phyloP scores from a whole-genome alignment of 1,284 basidiomycete species.

The Neolentinus lepideus region DNA sequence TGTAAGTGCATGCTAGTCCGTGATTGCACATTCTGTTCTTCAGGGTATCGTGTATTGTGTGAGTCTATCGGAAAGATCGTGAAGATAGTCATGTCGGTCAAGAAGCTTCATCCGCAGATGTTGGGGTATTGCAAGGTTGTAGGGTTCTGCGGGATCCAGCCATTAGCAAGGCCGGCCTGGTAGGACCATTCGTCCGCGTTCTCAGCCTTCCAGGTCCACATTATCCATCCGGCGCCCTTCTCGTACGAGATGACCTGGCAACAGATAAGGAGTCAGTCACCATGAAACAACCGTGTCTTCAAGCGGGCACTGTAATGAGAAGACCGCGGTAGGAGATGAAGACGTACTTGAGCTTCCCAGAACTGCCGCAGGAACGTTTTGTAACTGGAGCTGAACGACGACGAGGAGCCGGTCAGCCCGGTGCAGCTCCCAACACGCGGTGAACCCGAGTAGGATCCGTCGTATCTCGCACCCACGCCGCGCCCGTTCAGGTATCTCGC shows the following conservation, averaged over 20 bases:
- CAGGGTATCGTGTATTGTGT: no score
- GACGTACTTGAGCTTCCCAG: slow-evolving; percentile 75
- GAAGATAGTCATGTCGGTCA: neutral
- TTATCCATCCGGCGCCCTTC: slow-evolving; percentile 61
- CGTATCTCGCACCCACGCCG: slow-evolving; percentile 67
- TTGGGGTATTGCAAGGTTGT: slow-evolving; percentile 38
- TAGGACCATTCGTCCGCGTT: slow-evolving; percentile 73
- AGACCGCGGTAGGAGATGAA: neutral
- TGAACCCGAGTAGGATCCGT: slow-evolving; percentile 69
- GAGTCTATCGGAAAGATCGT: no score
- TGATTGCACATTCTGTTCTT: no score
- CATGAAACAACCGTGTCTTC: no score
- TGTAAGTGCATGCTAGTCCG: no score
- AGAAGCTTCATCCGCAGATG: slow-evolving; percentile 37
- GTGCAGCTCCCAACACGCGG: slow-evolving; percentile 64
- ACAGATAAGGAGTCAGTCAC: neutral
- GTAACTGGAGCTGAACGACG: slow-evolving; percentile 70
- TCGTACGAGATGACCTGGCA: slow-evolving; percentile 51
- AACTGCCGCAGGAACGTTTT: slow-evolving; percentile 78
- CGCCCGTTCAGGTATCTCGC: slow-evolving; percentile 63
- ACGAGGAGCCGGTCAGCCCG: slow-evolving; percentile 64
- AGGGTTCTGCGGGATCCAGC: slow-evolving; percentile 77
- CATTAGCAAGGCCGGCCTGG: slow-evolving; percentile 66
- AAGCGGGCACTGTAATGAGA: no score
- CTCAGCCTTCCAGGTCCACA: slow-evolving; percentile 57